Base-by-base conservation (phyloP, 148 eudicot genomes). In the Suaeda aralocaspica region DNA sequence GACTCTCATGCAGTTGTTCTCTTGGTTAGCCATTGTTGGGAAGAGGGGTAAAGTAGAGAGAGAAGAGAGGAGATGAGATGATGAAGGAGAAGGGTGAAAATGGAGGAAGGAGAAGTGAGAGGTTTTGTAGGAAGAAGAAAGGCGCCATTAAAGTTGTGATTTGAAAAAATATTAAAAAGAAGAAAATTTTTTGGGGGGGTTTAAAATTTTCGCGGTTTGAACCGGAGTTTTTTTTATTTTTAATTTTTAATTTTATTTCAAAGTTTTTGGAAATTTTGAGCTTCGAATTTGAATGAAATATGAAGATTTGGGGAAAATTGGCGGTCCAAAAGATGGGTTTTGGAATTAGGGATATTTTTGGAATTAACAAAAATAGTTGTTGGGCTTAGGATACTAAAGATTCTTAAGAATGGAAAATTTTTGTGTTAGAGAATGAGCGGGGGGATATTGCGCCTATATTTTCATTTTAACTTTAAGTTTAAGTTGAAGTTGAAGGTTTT, bases 1-100 rank as follows among this genome's bases (percentile, higher is more conserved):
- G n/a, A 90, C 79, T 46, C 88, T 82, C 59, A 62, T 72, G 58
- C 73, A 77, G 10, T 19, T 41, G 69, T 88, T 92, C 83, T 90
- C 98, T 73, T 87, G 78, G 30, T 91, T 81, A 25, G 85, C 87
- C 89, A 92, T 87, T 64, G 76, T 9, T 7, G 3, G 0, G 59
- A 49, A 8, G 67, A 26, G 61, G 19, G 67, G 50, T 44, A 50
- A 46, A 15, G 36, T 8, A 8, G 12, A 24, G 42, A 34, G 75
- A 10, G 49, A 49, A 44, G 24, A 30, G 5, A 52, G 31, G 31
- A 39, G 59, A 13, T 44, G 18, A n/a, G 51, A 28, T 5, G 15
- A 22, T 0, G 62, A 34, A 7, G 31, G 14, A 36, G 14, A 9
- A n/a, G 11, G 41, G 41, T 31, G 63, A 16, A 31, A 39, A 39